phyloP scores from a whole-genome alignment of 1,284 basidiomycete species.

The Papiliotrema terrestris region DNA sequence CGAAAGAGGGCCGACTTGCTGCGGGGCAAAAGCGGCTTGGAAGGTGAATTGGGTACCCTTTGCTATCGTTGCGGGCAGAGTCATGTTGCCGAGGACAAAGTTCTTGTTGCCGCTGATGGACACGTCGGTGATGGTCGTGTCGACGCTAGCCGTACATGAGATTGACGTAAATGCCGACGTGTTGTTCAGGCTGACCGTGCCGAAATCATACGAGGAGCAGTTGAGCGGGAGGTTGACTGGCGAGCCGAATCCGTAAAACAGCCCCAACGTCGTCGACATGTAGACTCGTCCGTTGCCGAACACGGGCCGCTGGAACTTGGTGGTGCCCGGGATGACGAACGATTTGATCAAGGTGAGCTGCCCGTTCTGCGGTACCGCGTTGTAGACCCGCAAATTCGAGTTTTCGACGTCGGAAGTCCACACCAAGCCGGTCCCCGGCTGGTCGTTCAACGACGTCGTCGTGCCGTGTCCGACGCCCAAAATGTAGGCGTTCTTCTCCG shows the following conservation, averaged over 20 bases:
- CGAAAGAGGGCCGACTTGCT: slow-evolving; percentile 9
- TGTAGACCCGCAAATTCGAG: slow-evolving; percentile 11
- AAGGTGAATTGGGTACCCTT: slow-evolving; percentile 8
- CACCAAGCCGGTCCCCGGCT: slow-evolving; percentile 11
- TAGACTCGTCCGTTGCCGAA: slow-evolving; percentile 12
- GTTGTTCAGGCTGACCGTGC: slow-evolving; percentile 10
- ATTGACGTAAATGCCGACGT: slow-evolving; percentile 6
- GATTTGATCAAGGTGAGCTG: slow-evolving; percentile 12
- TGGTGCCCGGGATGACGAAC: slow-evolving; percentile 9
- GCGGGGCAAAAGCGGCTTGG: slow-evolving; percentile 11
- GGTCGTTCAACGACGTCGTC: slow-evolving; percentile 8
- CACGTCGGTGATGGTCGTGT: slow-evolving; percentile 5
- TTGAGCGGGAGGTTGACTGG: slow-evolving; percentile 13
- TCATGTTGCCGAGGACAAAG: slow-evolving; percentile 9
- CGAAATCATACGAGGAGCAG: slow-evolving; percentile 11
- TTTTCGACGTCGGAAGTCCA: slow-evolving; percentile 12
- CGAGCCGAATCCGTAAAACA: slow-evolving; percentile 13
- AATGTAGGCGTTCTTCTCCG: slow-evolving; percentile 15
- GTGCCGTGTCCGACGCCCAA: slow-evolving; percentile 13
- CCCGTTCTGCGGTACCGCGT: slow-evolving; percentile 12
- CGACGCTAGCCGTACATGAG: slow-evolving; percentile 6
- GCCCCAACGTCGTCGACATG: slow-evolving; percentile 5
- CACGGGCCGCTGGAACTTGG: slow-evolving; percentile 12
- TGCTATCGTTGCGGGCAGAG: slow-evolving; percentile 4
- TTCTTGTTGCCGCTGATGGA: slow-evolving; percentile 13